Conservation (phyloP, 2,329 filamentous ascomycete genomes). For the Teratosphaeria epicoccoides region DNA sequence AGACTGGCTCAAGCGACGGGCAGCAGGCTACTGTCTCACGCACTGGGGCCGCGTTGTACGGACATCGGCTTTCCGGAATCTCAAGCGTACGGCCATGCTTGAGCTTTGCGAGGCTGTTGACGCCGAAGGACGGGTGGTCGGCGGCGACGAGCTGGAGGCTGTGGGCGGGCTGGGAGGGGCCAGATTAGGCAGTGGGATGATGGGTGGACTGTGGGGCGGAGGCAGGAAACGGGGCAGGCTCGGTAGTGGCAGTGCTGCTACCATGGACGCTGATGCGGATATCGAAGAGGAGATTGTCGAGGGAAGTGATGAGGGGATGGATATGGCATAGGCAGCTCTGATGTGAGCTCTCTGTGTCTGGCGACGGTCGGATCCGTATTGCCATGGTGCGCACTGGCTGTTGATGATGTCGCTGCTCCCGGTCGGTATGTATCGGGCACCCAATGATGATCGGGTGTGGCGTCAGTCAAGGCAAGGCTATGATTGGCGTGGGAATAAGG, state of each 20-base stretch:
- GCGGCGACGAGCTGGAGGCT: conserved; percentile 69
- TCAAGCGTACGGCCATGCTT: conserved; percentile 70
- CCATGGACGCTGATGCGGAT: conserved; percentile 32
- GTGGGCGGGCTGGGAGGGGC: conserved; percentile 44
- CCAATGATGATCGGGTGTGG: too few relatives aligned
- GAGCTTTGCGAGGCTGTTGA: conserved; percentile 91
- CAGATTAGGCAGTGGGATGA: conserved; percentile 32
- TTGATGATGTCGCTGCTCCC: background rate
- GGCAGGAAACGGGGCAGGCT: conserved; percentile 36
- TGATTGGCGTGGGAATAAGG: background rate
- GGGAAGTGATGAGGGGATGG: conserved; percentile 13
- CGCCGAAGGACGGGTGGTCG: conserved; percentile 80
- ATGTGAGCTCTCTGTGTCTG: background rate
- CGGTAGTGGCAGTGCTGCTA: conserved; percentile 32
- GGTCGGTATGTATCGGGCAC: too few relatives aligned
- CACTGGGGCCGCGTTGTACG: conserved; percentile 94
- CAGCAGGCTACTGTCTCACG: conserved; percentile 77
- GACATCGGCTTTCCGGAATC: conserved; percentile 71
- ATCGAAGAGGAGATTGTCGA: conserved; percentile 23
- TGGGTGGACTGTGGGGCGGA: conserved; percentile 20
- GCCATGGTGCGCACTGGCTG: too few relatives aligned
- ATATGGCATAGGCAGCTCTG: conserved; percentile 2
- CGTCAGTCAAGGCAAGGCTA: too few relatives aligned
- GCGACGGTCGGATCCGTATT: background rate
- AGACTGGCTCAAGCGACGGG: conserved; percentile 83